Evolutionary conservation across 306 rosid genomes (phyloP).

Genomic region (Glycine latifolia): DNA sequence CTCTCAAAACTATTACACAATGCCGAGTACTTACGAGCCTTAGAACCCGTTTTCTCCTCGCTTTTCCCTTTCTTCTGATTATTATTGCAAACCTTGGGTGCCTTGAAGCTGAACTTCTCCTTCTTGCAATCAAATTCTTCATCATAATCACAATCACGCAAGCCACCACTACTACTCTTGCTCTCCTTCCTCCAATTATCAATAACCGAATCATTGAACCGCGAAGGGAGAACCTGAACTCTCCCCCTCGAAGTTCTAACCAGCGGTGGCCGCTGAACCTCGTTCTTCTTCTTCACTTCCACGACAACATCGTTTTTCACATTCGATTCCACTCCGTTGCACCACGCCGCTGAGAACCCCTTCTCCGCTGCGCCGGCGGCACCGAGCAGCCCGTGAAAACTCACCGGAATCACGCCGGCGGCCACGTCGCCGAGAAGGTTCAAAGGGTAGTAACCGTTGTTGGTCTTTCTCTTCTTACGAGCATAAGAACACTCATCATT

Average conservation of each 20-base stretch:
- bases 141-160: constrained; percentile 60
- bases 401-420: constrained; percentile 77
- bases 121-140: constrained; percentile 65
- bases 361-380: constrained; percentile 56
- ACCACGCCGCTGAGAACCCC: constrained; percentile 76
- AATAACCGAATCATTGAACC: constrained; percentile 93
- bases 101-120: constrained; percentile 61
- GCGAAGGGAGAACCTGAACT: constrained; percentile 98
- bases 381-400: constrained; percentile 66
- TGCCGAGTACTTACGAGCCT: constrained; percentile 57
- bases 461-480: constrained; percentile 79
- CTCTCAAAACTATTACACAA: constrained; percentile 57
- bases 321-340: constrained; percentile 71
- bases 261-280: constrained; percentile 81
- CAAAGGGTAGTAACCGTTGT: constrained; percentile 74
- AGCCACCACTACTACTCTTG: constrained; percentile 50
- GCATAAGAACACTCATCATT: constrained; percentile 69
- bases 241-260: constrained; percentile 94
- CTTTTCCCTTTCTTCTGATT: constrained; percentile 56
- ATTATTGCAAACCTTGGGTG: constrained; percentile 51
- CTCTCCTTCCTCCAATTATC: constrained; percentile 96
- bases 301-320: constrained; percentile 45
- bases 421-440: constrained; percentile 91
- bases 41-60: constrained; percentile 54
- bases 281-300: constrained; percentile 43